Evolutionary conservation across 2,329 filamentous ascomycete species (phyloP), one percentile per base, ranked within the genome.

Genomic region (Sodiomyces alkalinus): DNA sequence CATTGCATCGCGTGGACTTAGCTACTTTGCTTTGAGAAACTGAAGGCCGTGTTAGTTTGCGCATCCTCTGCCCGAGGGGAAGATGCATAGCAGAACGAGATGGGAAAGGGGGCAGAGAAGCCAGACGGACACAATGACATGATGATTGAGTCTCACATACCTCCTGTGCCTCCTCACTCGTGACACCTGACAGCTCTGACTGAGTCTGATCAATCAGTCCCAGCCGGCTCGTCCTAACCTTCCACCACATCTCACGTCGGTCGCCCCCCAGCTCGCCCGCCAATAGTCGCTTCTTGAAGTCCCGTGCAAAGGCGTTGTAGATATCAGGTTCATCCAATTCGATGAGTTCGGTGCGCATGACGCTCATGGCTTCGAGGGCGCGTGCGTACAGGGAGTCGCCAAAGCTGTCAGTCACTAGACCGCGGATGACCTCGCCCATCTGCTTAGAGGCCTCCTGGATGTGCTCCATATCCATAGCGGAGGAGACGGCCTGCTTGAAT

Each of bases 161-260:
- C 57, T 72, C 62, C 29, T 61, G 67, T n/a, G 79, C 83, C 42
- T 86, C 77, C 24, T 80, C 72, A 28, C 71, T 64, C 0, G 65
- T 69, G 4, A 86, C 70, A 17, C 69, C 59, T 1, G 79, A 85
- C 12, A 61, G 56, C 23, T 79, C 71, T 3, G 65, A 68, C 42
- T 71, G 58, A 26, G 55, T 61, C 29, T 62, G 58, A 37, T 80
- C 73, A 41, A 96, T 74, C 45, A 93, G 56, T 0, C 85, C 81
- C 31, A 93, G 54, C 39, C 61, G 70, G 22, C 64, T 68, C 33
- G 60, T 68, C 40, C 76, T 64, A 15, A 93, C 55, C 39, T 68
- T 60, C 57, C 71, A 80, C 85, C 85, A 94, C 55, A 94, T 74
- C 44, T 92, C 82, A 37, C 67, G 67, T 30, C 83, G 61, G 41